Percentiles rank a stretch among this genome's conserved stretches.
These are phyloP conservation scores for Ceratocystis colombiana DNA, from an alignment of 2,329 filamentous ascomycete species.

Conservation along the genomic window DNA sequence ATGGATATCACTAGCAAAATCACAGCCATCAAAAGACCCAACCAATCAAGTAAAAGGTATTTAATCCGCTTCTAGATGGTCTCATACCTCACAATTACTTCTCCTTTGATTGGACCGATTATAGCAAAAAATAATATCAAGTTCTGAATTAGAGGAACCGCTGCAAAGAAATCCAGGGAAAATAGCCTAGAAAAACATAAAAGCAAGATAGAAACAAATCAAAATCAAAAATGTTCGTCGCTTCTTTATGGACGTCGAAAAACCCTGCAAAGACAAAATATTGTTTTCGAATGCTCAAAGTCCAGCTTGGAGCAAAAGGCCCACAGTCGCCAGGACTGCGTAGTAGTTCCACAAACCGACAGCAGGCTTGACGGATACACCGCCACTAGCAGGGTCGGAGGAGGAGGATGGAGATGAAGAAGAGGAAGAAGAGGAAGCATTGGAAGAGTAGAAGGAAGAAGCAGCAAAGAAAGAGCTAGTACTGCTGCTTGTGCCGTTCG, in stretches of 20 bases:
- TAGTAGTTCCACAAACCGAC: neutral
- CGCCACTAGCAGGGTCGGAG: neutral
- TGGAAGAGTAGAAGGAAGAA: neutral
- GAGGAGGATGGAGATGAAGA: too few relatives aligned
- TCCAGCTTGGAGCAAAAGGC: conserved; percentile 10
- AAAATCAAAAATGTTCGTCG: neutral
- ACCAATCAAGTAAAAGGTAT: too few relatives aligned
- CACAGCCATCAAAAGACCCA: too few relatives aligned
- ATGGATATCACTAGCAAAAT: too few relatives aligned
- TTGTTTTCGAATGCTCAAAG: neutral
- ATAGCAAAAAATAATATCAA: neutral
- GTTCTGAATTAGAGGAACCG: neutral
- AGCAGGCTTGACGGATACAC: neutral
- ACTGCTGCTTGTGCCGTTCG: neutral
- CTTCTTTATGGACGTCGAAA: neutral
- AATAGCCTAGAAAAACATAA: neutral
- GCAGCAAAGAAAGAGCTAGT: neutral
- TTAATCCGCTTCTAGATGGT: too few relatives aligned
- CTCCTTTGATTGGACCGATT: neutral
- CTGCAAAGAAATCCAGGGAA: conserved; percentile 7
- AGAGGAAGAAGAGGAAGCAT: too few relatives aligned
- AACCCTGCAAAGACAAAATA: neutral
- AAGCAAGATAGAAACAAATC: neutral
- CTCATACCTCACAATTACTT: too few relatives aligned
- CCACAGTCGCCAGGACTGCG: neutral